These are phyloP conservation scores for Chlorella sp. DNA, from an alignment of 139 green algal species.

Conservation along the genomic window DNA sequence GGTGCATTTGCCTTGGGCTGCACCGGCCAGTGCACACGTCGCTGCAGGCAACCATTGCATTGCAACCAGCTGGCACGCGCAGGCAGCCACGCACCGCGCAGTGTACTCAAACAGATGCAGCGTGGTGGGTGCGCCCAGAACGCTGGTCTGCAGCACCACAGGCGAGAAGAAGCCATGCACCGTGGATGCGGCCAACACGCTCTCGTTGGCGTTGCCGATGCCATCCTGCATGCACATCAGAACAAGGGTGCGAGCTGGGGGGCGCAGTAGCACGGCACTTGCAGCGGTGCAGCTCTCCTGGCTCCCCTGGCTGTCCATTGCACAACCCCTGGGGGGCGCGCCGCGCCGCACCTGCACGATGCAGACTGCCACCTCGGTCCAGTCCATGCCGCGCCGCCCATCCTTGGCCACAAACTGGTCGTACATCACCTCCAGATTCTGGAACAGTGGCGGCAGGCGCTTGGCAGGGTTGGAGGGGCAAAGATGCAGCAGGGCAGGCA, in stretches of 20 bases:
- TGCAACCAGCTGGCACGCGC: too few species aligned
- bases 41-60: neutral
- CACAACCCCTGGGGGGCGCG: too few species aligned
- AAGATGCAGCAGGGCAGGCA: neutral
- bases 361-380: conserved; percentile 53
- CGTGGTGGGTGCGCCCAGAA: conserved; percentile 44
- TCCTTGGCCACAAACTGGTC: conserved; percentile 45
- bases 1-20: too few species aligned
- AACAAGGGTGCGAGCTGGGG: too few species aligned
- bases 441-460: neutral
- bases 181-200: conserved; percentile 45
- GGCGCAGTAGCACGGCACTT: too few species aligned
- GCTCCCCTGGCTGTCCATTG: too few species aligned
- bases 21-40: neutral
- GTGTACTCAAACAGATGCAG: conserved; percentile 61
- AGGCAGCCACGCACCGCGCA: conserved; percentile 34
- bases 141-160: conserved; percentile 41
- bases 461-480: too few species aligned
- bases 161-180: conserved; percentile 54
- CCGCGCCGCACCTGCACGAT: conserved; percentile 35
- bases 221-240: conserved; percentile 18
- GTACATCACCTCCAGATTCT: conserved; percentile 56
- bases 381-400: conserved; percentile 51
- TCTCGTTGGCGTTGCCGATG: conserved; percentile 39
- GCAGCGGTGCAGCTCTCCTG: too few species aligned